Conservation (phyloP, 2,329 filamentous ascomycete species). For the Nothopassalora personata region DNA sequence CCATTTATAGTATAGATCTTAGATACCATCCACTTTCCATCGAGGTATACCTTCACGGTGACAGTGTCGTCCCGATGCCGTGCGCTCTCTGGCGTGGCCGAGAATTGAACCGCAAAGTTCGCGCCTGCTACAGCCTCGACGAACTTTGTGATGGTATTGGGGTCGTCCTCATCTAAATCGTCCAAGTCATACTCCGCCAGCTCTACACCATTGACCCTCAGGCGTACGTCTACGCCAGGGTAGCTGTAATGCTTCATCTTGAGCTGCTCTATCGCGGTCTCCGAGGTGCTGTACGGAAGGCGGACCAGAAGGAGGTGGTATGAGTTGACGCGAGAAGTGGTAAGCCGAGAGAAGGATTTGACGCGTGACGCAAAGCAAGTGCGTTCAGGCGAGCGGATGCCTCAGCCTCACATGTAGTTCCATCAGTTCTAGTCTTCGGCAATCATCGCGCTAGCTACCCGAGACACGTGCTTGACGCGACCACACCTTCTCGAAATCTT, state of each 20-base stretch:
- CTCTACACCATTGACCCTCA: slow-evolving; percentile 4
- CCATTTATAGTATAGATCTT: background rate
- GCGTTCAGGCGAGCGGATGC: no score
- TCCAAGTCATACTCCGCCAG: slow-evolving; percentile 18
- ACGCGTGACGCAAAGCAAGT: no score
- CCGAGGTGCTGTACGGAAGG: no score
- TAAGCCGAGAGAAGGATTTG: no score
- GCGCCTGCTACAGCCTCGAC: slow-evolving; percentile 16
- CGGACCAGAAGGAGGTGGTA: no score
- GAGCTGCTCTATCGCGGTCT: no score
- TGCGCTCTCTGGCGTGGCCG: background rate
- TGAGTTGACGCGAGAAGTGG: no score
- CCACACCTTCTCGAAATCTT: no score
- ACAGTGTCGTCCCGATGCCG: slow-evolving; percentile 9
- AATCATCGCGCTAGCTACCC: background rate
- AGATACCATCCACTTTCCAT: slow-evolving; percentile 13
- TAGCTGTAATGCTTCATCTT: slow-evolving; percentile 8
- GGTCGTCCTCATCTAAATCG: background rate
- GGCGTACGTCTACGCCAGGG: slow-evolving; percentile 7
- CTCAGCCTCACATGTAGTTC: background rate
- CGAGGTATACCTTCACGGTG: slow-evolving; percentile 1
- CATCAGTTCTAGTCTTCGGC: background rate
- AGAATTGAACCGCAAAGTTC: slow-evolving; percentile 10
- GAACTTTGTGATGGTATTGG: slow-evolving; percentile 6
- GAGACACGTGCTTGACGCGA: background rate